Evolutionary conservation across 805 yeast species (phyloP).

Genomic region (Wickerhamiella domercqiae): DNA sequence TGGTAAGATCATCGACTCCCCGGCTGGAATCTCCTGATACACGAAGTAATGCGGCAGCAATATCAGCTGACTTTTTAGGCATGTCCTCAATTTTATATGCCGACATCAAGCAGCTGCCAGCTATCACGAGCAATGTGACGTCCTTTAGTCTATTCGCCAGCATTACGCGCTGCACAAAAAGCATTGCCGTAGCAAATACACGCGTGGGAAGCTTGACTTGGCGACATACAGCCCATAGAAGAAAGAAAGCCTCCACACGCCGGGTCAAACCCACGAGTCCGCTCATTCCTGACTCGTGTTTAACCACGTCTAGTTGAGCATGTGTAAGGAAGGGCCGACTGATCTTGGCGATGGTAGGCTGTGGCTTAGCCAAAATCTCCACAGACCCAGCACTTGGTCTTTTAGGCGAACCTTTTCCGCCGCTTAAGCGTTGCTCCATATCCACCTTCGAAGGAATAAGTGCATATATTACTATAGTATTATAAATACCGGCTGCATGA

Average conservation of each 20-base stretch:
- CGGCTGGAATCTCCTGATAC: neutral
- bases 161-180: conserved; percentile 55
- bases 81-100: conserved; percentile 75
- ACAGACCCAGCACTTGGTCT: neutral
- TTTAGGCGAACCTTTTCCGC: neutral
- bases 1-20: conserved; percentile 1
- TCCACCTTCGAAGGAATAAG: too few relatives aligned
- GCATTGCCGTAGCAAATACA: conserved; percentile 55
- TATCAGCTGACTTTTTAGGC: conserved; percentile 54
- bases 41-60: conserved; percentile 27
- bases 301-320: conserved; percentile 37
- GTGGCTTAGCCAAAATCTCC: conserved; percentile 2
- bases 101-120: conserved; percentile 42
- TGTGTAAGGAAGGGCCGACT: conserved; percentile 49
- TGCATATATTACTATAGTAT: too few relatives aligned
- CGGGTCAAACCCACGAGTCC: conserved; percentile 27
- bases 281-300: conserved; percentile 33
- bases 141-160: conserved; percentile 33
- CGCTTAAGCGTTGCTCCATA: too few relatives aligned
- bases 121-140: neutral
- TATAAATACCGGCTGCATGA: too few relatives aligned
- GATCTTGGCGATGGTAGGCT: conserved; percentile 9
- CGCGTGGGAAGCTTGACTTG: conserved; percentile 35
- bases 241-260: conserved; percentile 1
- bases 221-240: conserved; percentile 12